A percentile compares a stretch with the other conserved stretches of the same genome.
These are phyloP conservation scores for Hippophae tibetana DNA, from an alignment of 306 rosid genomes.

Conservation along the genomic window DNA sequence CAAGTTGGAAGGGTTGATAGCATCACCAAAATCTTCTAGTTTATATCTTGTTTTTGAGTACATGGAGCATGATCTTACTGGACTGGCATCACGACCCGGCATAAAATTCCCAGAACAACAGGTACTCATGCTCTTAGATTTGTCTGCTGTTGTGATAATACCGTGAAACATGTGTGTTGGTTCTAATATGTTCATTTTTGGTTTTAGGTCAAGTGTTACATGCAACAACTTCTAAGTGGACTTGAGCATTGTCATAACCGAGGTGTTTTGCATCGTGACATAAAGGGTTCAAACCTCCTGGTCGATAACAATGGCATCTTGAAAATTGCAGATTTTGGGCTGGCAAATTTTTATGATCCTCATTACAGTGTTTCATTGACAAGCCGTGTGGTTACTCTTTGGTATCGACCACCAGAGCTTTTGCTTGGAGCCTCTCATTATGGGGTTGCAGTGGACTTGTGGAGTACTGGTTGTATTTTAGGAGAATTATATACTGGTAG, in stretches of 20 bases:
- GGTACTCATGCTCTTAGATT: slow-evolving; percentile 26
- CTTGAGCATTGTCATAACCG: slow-evolving; percentile 77
- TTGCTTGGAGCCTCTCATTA: slow-evolving; percentile 82
- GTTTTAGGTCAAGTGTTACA: slow-evolving; percentile 75
- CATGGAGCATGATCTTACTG: slow-evolving; percentile 96
- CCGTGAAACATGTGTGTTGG: no score
- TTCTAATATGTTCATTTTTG: background rate
- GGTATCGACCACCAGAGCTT: slow-evolving; percentile 98
- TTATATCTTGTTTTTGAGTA: slow-evolving; percentile 87
- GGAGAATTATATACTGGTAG: slow-evolving; percentile 81
- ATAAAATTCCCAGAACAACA: slow-evolving; percentile 77
- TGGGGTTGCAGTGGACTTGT: slow-evolving; percentile 86
- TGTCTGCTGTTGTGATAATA: no score
- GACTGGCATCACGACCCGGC: slow-evolving; percentile 62
- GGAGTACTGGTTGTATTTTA: slow-evolving; percentile 94
- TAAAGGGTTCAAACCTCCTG: slow-evolving; percentile 96
- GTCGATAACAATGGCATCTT: slow-evolving; percentile 63
- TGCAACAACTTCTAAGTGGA: slow-evolving; percentile 88
- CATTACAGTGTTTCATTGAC: slow-evolving; percentile 53
- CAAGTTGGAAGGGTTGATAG: slow-evolving; percentile 82
- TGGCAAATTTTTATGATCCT: slow-evolving; percentile 75
- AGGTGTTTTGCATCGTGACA: slow-evolving; percentile 93
- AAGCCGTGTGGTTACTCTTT: slow-evolving; percentile 88
- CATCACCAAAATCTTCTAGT: slow-evolving; percentile 66
- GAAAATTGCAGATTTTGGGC: slow-evolving; percentile 94